phyloP scores from a whole-genome alignment of 495 filamentous ascomycete species.

The Podospora conica region DNA sequence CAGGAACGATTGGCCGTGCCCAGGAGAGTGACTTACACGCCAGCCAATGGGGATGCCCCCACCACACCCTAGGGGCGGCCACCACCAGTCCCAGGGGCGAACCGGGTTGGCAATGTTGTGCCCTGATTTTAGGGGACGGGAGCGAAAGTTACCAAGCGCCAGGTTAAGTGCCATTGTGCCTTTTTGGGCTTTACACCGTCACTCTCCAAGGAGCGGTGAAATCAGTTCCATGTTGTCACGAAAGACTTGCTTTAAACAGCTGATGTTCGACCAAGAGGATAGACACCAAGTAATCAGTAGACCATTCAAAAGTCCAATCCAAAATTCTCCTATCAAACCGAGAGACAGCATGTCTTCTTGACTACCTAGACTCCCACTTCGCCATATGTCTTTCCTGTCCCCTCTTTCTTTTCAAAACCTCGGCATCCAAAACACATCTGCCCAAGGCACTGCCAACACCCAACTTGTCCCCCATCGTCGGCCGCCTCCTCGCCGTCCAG shows the following conservation, averaged over 20 bases:
- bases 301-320: background rate
- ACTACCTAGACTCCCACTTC: background rate
- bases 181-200: background rate
- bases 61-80: background rate
- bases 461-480: background rate
- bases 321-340: background rate
- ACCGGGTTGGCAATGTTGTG: background rate
- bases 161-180: background rate
- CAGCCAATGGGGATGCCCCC: background rate
- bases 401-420: background rate
- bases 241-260: background rate
- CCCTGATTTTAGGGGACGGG: background rate
- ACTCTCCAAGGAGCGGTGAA: no score
- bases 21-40: background rate
- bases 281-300: background rate
- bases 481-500: background rate
- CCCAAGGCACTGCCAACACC: background rate
- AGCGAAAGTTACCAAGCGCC: background rate
- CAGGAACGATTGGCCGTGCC: slow-evolving; percentile 13
- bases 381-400: background rate
- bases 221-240: no score
- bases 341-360: background rate
- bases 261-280: background rate
- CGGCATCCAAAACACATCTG: background rate
- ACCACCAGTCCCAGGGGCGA: background rate